These are phyloP conservation scores for Sporothrix pseudoabietina DNA, from an alignment of 2,329 filamentous ascomycete genomes.

Conservation along the genomic window DNA sequence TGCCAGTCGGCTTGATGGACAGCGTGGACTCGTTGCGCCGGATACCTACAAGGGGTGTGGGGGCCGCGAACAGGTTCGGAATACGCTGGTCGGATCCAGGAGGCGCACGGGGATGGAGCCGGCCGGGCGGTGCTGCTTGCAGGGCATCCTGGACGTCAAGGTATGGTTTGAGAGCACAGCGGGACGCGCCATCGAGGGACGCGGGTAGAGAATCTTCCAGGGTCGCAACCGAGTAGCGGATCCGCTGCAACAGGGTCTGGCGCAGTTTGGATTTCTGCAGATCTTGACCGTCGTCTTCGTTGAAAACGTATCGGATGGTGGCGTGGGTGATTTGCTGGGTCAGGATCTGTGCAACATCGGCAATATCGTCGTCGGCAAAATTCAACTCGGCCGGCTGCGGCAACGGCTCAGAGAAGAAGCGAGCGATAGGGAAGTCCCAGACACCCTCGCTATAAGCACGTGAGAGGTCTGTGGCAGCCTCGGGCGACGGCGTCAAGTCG, in stretches of 20 bases:
- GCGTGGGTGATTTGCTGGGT: conserved; percentile 63
- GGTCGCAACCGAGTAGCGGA: conserved; percentile 53
- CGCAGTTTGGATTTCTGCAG: conserved; percentile 39
- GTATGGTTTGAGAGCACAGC: conserved; percentile 52
- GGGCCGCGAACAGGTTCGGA: conserved; percentile 62
- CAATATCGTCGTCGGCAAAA: conserved; percentile 60
- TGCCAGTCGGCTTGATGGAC: conserved; percentile 72
- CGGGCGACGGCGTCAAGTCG: conserved; percentile 45
- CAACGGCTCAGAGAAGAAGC: conserved; percentile 62
- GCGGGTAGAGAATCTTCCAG: conserved; percentile 51
- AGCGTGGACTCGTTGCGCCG: conserved; percentile 69
- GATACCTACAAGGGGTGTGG: conserved; percentile 70
- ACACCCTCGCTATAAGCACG: conserved; percentile 52
- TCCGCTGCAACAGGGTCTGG: conserved; percentile 48
- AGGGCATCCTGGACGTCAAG: conserved; percentile 62
- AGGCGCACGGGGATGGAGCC: conserved; percentile 54
- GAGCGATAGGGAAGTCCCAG: conserved; percentile 54
- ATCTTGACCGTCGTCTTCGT: conserved; percentile 46
- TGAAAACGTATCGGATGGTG: conserved; percentile 31
- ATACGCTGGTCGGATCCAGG: conserved; percentile 53
- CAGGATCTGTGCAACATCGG: conserved; percentile 70
- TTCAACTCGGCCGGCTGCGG: conserved; percentile 52
- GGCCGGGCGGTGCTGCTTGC: conserved; percentile 54
- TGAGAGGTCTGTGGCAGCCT: conserved; percentile 53
- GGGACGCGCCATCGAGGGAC: conserved; percentile 48